These are phyloP conservation scores for Penicillium fuscoglaucum DNA, from an alignment of 2,329 filamentous ascomycete species.

Conservation along the genomic window DNA sequence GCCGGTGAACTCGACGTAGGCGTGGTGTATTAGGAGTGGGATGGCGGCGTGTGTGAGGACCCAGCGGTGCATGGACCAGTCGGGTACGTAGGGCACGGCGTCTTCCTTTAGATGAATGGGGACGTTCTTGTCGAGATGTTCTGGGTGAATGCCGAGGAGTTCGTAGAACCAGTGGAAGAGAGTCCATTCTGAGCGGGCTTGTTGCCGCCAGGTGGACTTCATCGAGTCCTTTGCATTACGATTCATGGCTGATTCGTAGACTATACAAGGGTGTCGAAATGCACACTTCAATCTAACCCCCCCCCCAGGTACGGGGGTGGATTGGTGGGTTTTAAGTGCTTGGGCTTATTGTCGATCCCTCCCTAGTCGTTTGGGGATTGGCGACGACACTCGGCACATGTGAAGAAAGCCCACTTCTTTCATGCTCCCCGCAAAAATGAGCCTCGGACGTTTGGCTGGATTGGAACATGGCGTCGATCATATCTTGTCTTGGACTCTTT, in stretches of 20 bases:
- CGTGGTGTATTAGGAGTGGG: too few relatives aligned
- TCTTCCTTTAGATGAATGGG: too few relatives aligned
- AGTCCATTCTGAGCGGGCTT: constrained; percentile 26
- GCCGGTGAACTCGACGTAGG: too few relatives aligned
- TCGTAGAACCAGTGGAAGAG: constrained; percentile 30
- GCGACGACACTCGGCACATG: constrained; percentile 16
- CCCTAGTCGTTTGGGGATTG: constrained; percentile 10
- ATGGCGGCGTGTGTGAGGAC: too few relatives aligned
- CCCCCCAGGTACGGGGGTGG: background rate
- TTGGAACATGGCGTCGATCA: constrained; percentile 20
- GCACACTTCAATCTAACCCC: background rate
- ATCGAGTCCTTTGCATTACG: constrained; percentile 30
- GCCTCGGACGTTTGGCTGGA: constrained; percentile 13
- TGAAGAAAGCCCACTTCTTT: constrained; percentile 18
- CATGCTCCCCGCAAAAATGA: constrained; percentile 19
- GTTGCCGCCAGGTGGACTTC: constrained; percentile 30
- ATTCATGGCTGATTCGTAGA: constrained; percentile 8
- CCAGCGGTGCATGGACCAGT: too few relatives aligned
- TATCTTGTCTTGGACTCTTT: constrained; percentile 8
- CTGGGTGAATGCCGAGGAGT: constrained; percentile 15
- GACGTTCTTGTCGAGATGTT: too few relatives aligned
- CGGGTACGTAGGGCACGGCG: too few relatives aligned
- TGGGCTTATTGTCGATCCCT: constrained; percentile 19
- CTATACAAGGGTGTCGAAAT: background rate
- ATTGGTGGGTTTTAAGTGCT: constrained; percentile 17